phyloP scores from a whole-genome alignment of 345 rosid genomes.

The Sonneratia caseolaris region DNA sequence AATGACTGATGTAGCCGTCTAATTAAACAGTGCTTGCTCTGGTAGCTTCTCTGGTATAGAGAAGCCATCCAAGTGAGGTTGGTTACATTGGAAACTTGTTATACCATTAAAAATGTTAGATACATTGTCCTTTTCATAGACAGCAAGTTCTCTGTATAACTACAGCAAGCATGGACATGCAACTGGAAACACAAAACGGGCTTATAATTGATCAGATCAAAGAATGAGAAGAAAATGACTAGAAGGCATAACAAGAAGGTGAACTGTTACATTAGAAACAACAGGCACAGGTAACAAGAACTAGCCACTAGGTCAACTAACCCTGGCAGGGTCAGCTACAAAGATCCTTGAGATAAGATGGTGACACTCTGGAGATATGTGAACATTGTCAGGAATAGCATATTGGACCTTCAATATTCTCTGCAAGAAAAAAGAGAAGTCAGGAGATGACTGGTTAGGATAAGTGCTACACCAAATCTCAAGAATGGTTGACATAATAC shows the following conservation, averaged over 20 bases:
- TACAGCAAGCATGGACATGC: not conserved
- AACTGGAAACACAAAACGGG: not conserved
- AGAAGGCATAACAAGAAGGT: not conserved
- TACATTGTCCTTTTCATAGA: not conserved
- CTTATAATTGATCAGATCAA: not conserved
- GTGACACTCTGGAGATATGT: conserved; percentile 82
- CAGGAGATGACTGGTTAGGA: conserved; percentile 2
- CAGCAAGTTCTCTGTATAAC: not conserved
- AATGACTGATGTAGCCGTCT: no score
- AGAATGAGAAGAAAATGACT: not conserved
- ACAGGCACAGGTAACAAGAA: not conserved
- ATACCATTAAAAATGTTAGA: not conserved
- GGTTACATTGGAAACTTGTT: not conserved
- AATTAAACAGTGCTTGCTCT: not conserved
- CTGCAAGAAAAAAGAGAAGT: conserved; percentile 31
- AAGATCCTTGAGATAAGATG: conserved; percentile 92
- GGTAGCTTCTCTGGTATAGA: not conserved
- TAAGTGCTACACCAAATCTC: not conserved
- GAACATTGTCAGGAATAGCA: conserved; percentile 88
- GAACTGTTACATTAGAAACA: not conserved
- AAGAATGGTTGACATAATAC: conserved; percentile 20
- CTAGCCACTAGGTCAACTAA: conserved; percentile 9
- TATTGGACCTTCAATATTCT: conserved; percentile 91
- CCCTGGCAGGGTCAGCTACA: conserved; percentile 89
- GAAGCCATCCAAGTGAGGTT: not conserved